Conservation (phyloP, 2,329 filamentous ascomycete genomes). For the Fusarium circinatum region DNA sequence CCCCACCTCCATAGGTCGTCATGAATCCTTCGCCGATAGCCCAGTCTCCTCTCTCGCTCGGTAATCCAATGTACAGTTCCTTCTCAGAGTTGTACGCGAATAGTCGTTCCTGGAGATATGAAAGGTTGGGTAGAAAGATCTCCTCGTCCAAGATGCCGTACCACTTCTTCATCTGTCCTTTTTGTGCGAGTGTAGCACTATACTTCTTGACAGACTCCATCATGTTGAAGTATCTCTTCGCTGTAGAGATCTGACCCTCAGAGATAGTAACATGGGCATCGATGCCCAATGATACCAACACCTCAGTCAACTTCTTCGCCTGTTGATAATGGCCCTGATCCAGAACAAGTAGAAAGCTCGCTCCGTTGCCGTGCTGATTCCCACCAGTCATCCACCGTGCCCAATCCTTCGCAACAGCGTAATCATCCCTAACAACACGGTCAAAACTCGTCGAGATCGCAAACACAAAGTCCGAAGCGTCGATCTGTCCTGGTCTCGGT, state of each 20-base stretch:
- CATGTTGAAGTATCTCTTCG: conserved; percentile 53
- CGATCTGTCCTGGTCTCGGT: conserved; percentile 46
- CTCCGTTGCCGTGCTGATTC: conserved; percentile 54
- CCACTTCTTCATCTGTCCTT: conserved; percentile 53
- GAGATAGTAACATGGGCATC: conserved; percentile 51
- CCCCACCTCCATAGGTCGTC: conserved; percentile 58
- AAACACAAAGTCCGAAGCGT: conserved; percentile 56
- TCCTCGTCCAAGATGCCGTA: conserved; percentile 58
- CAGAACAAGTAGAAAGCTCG: conserved; percentile 54
- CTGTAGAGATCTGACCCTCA: conserved; percentile 46
- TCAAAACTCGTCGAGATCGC: conserved; percentile 57
- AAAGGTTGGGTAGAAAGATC: conserved; percentile 57
- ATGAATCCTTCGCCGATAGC: conserved; percentile 49
- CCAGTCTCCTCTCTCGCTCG: conserved; percentile 58
- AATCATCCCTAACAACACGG: conserved; percentile 52
- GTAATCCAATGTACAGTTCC: conserved; percentile 55
- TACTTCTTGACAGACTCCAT: conserved; percentile 49
- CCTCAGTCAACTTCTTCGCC: conserved; percentile 43
- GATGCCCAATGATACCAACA: conserved; percentile 52
- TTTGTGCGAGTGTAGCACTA: conserved; percentile 48
- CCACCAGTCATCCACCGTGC: conserved; percentile 58
- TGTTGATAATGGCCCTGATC: conserved; percentile 52
- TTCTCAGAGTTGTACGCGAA: conserved; percentile 47
- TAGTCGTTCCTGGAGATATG: conserved; percentile 52
- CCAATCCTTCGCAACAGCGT: conserved; percentile 55